These are phyloP conservation scores for Aspergillus aculeatus DNA, from an alignment of 2,329 filamentous ascomycete species.

Conservation along the genomic window DNA sequence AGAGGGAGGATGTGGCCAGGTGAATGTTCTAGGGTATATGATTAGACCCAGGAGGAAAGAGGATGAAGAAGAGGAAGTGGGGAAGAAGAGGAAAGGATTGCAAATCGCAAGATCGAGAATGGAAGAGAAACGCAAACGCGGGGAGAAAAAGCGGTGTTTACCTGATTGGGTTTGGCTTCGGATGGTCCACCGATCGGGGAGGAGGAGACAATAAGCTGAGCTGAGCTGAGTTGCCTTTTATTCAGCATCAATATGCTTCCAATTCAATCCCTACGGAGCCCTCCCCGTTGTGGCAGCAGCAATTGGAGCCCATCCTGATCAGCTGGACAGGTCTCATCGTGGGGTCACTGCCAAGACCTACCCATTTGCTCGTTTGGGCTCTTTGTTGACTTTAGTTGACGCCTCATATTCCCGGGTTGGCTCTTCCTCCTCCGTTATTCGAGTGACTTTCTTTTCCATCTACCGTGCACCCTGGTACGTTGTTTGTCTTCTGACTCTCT, in stretches of 20 bases:
- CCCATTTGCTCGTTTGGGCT: neutral
- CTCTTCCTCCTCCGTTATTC: neutral
- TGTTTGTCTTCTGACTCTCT: neutral
- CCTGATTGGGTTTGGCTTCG: neutral
- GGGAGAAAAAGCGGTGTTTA: slow-evolving; percentile 4
- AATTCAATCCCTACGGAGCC: neutral
- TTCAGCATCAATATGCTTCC: too few relatives aligned
- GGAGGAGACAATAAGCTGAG: neutral
- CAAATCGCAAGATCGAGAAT: neutral
- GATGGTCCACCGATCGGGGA: neutral
- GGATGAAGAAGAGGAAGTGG: slow-evolving; percentile 4
- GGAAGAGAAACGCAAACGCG: slow-evolving; percentile 8
- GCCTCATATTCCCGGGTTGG: neutral
- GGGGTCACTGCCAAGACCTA: neutral
- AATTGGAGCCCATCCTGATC: neutral
- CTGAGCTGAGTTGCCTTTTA: too few relatives aligned
- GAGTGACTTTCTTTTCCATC: neutral
- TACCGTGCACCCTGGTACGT: neutral
- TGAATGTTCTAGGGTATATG: neutral
- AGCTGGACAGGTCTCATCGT: neutral
- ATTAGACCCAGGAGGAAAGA: slow-evolving; percentile 10
- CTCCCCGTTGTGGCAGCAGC: neutral
- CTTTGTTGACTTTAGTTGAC: neutral
- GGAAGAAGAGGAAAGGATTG: slow-evolving; percentile 2
- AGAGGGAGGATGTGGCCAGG: neutral